Evolutionary conservation across 805 yeast species (phyloP), one percentile per base, ranked within the genome.

Genomic region (Torulaspora gathmanii): DNA sequence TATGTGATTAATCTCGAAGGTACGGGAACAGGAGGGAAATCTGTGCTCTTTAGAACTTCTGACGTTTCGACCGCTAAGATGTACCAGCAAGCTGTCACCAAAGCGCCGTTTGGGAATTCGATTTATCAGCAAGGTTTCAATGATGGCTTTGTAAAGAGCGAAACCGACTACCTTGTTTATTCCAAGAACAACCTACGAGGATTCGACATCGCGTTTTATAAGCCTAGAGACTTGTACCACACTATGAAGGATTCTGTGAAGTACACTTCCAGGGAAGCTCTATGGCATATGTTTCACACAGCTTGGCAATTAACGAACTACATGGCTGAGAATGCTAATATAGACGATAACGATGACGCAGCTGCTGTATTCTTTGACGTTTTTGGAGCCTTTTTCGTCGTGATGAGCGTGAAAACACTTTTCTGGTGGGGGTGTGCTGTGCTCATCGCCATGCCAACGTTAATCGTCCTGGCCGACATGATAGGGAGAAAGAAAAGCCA

Each of bases 1-100:
- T 83, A 75, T 57, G 83, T 90, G 46, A 71, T 89, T 52, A 90
- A 90, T 61, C 68, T 89, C 51, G 97, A 89, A 69, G 96, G 96
- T 13, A 86, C 96, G 0, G 96, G 96, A 2, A 84, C 93, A 1
- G 96, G 96, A 20, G 90, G 93, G 3, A 79, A 83, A 53, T 86
- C 96, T 1, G 72, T 86, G 16, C 67, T 89, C 39, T 88, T 90
- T 63, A 75, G 96, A 63, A 81, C 89, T n/a, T 79, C 95, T 0
- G 95, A 88, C 59, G 74, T 73, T 50, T 86, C 85, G 1, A 78
- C 87, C 10, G 79, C 84, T 1, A 75, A 76, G 48, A 74, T 78
- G 52, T 78, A 71, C 48, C 75, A 76, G 50, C 63, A 71, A 17
- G 71, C 72, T 3, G 90, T 79, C 1, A 67, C 77, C 46, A 70